Evolutionary conservation across 306 rosid species (phyloP).

Genomic region (Boehmeria nivea): DNA sequence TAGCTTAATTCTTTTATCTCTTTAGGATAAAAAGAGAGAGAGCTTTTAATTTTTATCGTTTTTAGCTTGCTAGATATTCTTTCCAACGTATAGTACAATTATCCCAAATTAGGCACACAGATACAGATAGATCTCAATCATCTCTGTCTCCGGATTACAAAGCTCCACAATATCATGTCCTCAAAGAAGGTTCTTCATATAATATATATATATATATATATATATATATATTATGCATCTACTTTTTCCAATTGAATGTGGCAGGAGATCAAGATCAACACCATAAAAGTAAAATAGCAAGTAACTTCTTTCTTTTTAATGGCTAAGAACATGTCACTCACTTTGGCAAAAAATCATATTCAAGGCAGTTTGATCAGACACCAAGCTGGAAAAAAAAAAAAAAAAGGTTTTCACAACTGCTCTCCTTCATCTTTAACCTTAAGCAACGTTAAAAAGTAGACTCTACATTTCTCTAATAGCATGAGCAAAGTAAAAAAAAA

Average conservation of each 20-base stretch:
- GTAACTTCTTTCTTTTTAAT: not conserved
- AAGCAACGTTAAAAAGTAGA: not conserved
- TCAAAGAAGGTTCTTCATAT: not conserved
- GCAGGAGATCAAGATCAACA: conserved; percentile 1
- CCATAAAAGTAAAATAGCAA: not conserved
- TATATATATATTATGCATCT: not conserved
- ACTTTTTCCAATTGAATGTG: not conserved
- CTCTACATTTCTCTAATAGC: not conserved
- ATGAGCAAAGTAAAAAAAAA: conserved; percentile 1
- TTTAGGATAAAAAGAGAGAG: no score
- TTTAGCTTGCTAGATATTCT: no score
- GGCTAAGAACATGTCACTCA: conserved; percentile 12
- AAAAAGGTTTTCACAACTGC: no score
- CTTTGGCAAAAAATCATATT: not conserved
- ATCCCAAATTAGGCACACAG: not conserved
- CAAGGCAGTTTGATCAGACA: not conserved
- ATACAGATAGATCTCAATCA: not conserved
- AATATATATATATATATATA: no score
- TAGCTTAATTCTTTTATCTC: no score
- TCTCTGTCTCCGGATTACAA: not conserved
- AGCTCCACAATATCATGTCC: not conserved
- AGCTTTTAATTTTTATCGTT: no score
- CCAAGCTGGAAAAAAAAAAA: not conserved
- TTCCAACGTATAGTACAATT: not conserved
- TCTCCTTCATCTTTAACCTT: not conserved